Conservation (phyloP, 495 filamentous ascomycete species). For the Penicillium subrubescens region DNA sequence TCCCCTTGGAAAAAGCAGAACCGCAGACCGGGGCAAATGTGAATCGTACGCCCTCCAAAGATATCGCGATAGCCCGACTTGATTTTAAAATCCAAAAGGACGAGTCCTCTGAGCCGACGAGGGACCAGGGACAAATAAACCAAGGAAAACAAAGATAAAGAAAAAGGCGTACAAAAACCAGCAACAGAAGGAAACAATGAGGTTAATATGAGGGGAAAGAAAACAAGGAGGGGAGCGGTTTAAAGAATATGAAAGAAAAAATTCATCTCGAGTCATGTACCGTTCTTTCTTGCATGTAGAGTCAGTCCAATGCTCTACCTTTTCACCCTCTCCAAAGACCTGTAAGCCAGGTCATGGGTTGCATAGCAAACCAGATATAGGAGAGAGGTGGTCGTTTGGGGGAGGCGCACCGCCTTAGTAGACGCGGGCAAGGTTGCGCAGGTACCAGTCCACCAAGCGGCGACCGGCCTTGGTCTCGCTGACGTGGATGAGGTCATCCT, state of each 20-base stretch:
- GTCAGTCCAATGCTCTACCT: constrained; percentile 29
- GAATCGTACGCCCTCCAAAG: constrained; percentile 30
- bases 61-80: constrained; percentile 42
- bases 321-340: constrained; percentile 24
- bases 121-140: constrained; percentile 25
- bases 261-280: constrained; percentile 39
- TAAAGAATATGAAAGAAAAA: constrained; percentile 32
- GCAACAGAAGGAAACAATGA: constrained; percentile 21
- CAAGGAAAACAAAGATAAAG: constrained; percentile 25
- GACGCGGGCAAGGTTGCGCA: constrained; percentile 91
- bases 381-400: not conserved
- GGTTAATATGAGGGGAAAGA: constrained; percentile 23
- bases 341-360: constrained; percentile 7
- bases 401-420: constrained; percentile 60
- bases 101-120: constrained; percentile 18
- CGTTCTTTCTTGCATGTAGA: constrained; percentile 32
- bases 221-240: constrained; percentile 27
- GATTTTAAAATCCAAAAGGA: constrained; percentile 27
- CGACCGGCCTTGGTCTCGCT: constrained; percentile 97
- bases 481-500: constrained; percentile 96
- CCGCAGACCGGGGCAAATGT: constrained; percentile 30
- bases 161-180: constrained; percentile 26
- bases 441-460: constrained; percentile 97
- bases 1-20: constrained; percentile 19
- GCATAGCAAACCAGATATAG: not conserved